phyloP scores from a whole-genome alignment of 2,329 filamentous ascomycete genomes.

The Capronia epimyces region DNA sequence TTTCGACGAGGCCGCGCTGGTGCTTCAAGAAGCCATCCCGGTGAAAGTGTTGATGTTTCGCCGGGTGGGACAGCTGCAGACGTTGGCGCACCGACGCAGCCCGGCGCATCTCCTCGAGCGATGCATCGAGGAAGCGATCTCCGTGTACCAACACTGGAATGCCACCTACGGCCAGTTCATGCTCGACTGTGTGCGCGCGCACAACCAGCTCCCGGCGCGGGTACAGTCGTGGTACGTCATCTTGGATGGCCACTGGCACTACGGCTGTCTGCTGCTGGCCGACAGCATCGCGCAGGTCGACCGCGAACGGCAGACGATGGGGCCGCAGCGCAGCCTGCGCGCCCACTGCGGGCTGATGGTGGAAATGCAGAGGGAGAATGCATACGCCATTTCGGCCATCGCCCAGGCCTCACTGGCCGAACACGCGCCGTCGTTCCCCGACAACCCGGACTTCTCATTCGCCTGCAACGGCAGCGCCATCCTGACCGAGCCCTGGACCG shows the following conservation, averaged over 20 bases:
- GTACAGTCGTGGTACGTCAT: slow-evolving; percentile 59
- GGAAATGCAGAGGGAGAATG: slow-evolving; percentile 11
- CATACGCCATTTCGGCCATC: slow-evolving; percentile 17
- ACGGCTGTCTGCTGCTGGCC: slow-evolving; percentile 52
- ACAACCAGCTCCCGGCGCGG: slow-evolving; percentile 47
- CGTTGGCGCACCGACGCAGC: slow-evolving; percentile 43
- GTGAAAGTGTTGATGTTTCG: slow-evolving; percentile 57
- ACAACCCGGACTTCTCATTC: slow-evolving; percentile 43
- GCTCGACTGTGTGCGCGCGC: slow-evolving; percentile 47
- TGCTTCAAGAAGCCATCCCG: slow-evolving; percentile 50
- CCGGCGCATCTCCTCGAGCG: slow-evolving; percentile 43
- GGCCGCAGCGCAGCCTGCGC: slow-evolving; percentile 11
- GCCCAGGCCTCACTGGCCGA: slow-evolving; percentile 16
- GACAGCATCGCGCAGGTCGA: slow-evolving; percentile 53
- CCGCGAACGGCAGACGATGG: slow-evolving; percentile 31
- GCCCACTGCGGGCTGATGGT: slow-evolving; percentile 7
- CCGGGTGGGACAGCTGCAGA: slow-evolving; percentile 53
- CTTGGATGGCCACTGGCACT: slow-evolving; percentile 55
- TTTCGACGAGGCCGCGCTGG: slow-evolving; percentile 47
- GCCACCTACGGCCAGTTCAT: slow-evolving; percentile 50
- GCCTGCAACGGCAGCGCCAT: slow-evolving; percentile 52
- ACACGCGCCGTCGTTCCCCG: slow-evolving; percentile 13
- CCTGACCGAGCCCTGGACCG: slow-evolving; percentile 58
- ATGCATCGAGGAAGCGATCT: slow-evolving; percentile 45
- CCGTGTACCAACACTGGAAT: slow-evolving; percentile 54